A percentile compares a stretch with the other conserved stretches of the same genome.
phyloP scores from a whole-genome alignment of 768 basidiomycete species.

The Guyanaporus albipodus region DNA sequence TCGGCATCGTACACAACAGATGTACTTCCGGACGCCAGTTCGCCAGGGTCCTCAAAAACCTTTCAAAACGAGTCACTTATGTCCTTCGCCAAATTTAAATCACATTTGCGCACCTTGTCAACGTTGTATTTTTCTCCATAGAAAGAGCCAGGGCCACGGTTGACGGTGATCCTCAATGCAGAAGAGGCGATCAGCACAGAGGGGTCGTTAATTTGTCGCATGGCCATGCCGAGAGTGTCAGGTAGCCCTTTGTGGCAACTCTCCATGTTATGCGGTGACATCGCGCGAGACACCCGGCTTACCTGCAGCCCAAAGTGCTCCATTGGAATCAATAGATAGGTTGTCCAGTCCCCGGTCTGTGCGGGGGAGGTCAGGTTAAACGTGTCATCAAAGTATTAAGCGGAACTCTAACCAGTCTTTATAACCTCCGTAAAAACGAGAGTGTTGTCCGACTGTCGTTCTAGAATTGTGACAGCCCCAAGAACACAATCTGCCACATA shows the following conservation, averaged over 20 bases:
- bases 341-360: conserved; percentile 58
- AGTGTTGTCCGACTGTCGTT: conserved; percentile 55
- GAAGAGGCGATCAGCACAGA: conserved; percentile 42
- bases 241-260: conserved; percentile 38
- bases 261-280: not conserved
- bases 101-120: conserved; percentile 44
- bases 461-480: conserved; percentile 50
- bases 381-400: not conserved
- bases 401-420: conserved; percentile 41
- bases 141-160: conserved; percentile 47
- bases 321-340: conserved; percentile 53
- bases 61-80: conserved; percentile 25
- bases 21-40: conserved; percentile 52
- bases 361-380: conserved; percentile 5
- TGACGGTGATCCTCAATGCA: conserved; percentile 50
- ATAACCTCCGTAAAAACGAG: conserved; percentile 54
- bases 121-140: conserved; percentile 58
- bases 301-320: conserved; percentile 63
- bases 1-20: conserved; percentile 52
- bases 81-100: not conserved
- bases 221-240: conserved; percentile 31
- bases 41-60: conserved; percentile 69
- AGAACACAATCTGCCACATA: conserved; percentile 50
- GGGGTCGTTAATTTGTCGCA: conserved; percentile 43
- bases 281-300: conserved; percentile 3